phyloP scores from a whole-genome alignment of 225 moss, liverwort and hornwort species.

The Bryoerythrophyllum caledonicum region DNA sequence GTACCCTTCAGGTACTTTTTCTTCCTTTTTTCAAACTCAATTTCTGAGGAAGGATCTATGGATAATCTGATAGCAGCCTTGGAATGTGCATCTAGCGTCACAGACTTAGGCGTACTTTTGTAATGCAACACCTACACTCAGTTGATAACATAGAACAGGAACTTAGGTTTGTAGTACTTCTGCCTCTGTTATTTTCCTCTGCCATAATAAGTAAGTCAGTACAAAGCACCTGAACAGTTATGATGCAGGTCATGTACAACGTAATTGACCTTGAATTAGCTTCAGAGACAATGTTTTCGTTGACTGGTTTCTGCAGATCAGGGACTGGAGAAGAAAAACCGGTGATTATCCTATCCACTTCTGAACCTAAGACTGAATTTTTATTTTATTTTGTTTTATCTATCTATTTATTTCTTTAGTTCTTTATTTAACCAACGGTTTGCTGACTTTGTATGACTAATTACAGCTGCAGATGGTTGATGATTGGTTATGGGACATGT shows the following conservation, averaged over 20 bases:
- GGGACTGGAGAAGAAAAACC: too few species aligned
- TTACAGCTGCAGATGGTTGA: conserved; percentile 1
- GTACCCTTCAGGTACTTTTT: not conserved
- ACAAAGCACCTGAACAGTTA: conserved; percentile 20
- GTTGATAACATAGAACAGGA: not conserved
- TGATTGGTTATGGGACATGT: too few species aligned
- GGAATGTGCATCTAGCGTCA: conserved; percentile 1
- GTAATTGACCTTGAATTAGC: conserved; percentile 1
- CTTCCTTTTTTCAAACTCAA: not conserved
- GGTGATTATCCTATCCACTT: too few species aligned
- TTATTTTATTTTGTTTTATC: too few species aligned
- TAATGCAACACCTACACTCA: not conserved
- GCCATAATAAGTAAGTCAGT: conserved; percentile 14
- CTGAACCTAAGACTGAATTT: too few species aligned
- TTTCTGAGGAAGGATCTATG: not conserved
- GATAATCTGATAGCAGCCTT: not conserved
- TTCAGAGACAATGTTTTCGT: not conserved
- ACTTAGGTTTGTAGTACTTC: not conserved
- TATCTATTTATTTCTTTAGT: too few species aligned
- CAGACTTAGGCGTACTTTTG: not conserved
- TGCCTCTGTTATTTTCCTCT: not conserved
- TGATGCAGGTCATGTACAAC: not conserved
- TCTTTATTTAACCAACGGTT: too few species aligned
- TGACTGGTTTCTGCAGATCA: conserved; percentile 21
- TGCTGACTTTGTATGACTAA: not conserved